Evolutionary conservation across 805 yeast genomes (phyloP), one percentile per base, ranked within the genome.

Genomic region (Candida suzukii): DNA sequence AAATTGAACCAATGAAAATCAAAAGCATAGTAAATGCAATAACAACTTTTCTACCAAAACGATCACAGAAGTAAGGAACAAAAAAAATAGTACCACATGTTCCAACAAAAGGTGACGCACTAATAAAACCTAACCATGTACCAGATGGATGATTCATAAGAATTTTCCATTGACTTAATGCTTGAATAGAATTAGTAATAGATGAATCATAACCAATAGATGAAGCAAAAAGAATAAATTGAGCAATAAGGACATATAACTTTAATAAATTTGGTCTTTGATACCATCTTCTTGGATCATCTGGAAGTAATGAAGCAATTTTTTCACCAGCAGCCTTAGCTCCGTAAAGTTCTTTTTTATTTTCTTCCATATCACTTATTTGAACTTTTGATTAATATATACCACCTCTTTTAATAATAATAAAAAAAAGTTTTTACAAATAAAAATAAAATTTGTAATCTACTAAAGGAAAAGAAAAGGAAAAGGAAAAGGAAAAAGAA

Each of bases 161-260:
- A 11, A 24, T 20, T n/a, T 26, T 35, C 53, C 53, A 49, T 12
- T n/a, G 37, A 13, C 45, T 38, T 14, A 49, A 38, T 4, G 51
- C 51, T 31, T 49, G 53, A 30, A 49, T 45, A 10, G 51, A 42
- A 38, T 42, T 47, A 25, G 51, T 49, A 21, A 49, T 21, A 14
- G 50, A 46, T 11, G 53, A 47, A 31, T 49, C 53, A 37, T 47
- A 49, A 20, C 53, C 53, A 32, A 47, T 49, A 13, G 51, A 41
- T 7, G 51, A 41, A 17, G 46, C 51, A 37, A 40, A 47, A 12
- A 49, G 46, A 31, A 49, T 39, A 33, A 47, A 47, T 36, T 44
- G 43, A 34, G 39, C 40, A 30, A 40, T 20, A 14, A 45, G 25
- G 14, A 49, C 8, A 34, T 49, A 42, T n/a, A 49, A 39, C 32